Conservation (phyloP, 2,329 filamentous ascomycete genomes). For the Sclerotinia subarctica region DNA sequence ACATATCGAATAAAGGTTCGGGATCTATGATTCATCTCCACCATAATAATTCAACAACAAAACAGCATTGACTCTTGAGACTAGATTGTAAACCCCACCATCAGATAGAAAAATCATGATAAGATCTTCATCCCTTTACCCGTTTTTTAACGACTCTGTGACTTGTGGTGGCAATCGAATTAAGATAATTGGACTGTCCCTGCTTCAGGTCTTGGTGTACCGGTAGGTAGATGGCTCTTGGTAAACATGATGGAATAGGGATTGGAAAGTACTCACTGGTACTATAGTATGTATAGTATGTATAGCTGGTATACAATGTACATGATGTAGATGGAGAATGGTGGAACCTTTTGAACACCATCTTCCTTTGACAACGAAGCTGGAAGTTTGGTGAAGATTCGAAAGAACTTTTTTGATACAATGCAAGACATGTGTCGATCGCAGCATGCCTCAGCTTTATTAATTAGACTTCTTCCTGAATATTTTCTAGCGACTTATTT, state of each 20-base stretch:
- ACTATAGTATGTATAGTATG: too few species aligned
- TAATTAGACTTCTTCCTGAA: not conserved
- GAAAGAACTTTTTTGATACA: too few species aligned
- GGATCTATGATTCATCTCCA: not conserved
- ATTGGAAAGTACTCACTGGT: too few species aligned
- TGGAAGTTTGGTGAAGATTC: too few species aligned
- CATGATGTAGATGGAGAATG: too few species aligned
- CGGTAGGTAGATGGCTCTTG: not conserved
- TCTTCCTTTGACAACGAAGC: too few species aligned
- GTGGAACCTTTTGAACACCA: too few species aligned
- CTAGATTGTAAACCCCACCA: not conserved
- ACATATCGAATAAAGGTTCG: not conserved
- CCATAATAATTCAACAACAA: constrained; percentile 7
- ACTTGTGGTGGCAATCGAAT: constrained; percentile 5
- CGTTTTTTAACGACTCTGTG: not conserved
- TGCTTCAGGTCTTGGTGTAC: not conserved
- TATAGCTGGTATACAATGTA: too few species aligned
- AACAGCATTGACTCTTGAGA: not conserved
- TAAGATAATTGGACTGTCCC: not conserved
- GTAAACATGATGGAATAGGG: too few species aligned
- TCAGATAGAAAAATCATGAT: not conserved
- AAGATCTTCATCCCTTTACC: constrained; percentile 18
- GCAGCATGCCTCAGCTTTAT: too few species aligned
- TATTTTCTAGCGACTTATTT: constrained; percentile 9
- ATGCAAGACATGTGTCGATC: too few species aligned